These are phyloP conservation scores for Microglena sp. DNA, from an alignment of 139 green algal genomes.

Conservation along the genomic window DNA sequence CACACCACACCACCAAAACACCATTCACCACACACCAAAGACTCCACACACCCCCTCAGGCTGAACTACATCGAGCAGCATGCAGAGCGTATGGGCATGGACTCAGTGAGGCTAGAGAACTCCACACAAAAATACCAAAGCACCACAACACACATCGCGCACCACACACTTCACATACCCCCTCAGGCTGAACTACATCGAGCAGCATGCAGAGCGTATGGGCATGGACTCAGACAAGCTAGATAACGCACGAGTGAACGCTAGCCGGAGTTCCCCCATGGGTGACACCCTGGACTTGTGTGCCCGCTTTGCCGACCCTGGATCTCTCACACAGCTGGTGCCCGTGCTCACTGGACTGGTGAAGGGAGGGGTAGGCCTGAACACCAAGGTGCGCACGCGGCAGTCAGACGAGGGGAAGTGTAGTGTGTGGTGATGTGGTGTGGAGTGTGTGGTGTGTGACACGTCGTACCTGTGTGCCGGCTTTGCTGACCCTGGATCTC, in stretches of 20 bases:
- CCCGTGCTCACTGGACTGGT: constrained; percentile 25
- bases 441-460: too few relatives aligned
- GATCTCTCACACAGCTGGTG: constrained; percentile 14
- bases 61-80: constrained; percentile 79
- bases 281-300: constrained; percentile 25
- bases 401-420: background rate
- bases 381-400: constrained; percentile 39
- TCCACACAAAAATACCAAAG: background rate
- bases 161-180: too few relatives aligned
- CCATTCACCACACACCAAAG: too few relatives aligned
- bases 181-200: constrained; percentile 63
- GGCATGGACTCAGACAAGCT: constrained; percentile 54
- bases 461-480: constrained; percentile 15
- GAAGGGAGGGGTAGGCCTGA: constrained; percentile 50
- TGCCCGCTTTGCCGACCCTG: constrained; percentile 5
- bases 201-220: constrained; percentile 55
- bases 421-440: too few relatives aligned
- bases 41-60: too few relatives aligned
- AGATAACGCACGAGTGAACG: constrained; percentile 22
- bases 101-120: constrained; percentile 39
- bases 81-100: constrained; percentile 47
- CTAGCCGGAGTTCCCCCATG: constrained; percentile 10
- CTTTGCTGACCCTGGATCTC: constrained; percentile 7
- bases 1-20: too few relatives aligned
- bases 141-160: too few relatives aligned